These are phyloP conservation scores for Candida awuae DNA, from an alignment of 805 yeast species.

Conservation along the genomic window DNA sequence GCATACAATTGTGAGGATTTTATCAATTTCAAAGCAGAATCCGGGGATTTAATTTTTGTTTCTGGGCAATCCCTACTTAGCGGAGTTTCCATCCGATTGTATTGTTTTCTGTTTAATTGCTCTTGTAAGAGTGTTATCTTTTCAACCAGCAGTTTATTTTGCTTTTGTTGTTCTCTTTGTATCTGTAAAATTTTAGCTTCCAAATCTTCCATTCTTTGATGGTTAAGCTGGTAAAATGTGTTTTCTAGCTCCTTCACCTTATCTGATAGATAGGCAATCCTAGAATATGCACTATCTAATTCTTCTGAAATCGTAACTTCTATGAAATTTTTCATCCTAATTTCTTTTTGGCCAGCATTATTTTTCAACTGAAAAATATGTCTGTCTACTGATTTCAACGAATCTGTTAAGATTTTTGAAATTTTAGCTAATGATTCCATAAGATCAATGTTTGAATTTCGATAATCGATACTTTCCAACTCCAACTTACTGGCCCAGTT, in stretches of 20 bases:
- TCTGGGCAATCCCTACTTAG: too few relatives aligned
- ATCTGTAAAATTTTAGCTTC: too few relatives aligned
- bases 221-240: not conserved
- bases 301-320: slow-evolving; percentile 4
- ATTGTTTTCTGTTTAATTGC: too few relatives aligned
- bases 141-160: too few relatives aligned
- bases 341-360: slow-evolving; percentile 7
- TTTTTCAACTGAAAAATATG: slow-evolving; percentile 8
- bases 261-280: slow-evolving; percentile 1
- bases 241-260: slow-evolving; percentile 1
- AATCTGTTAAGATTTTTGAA: slow-evolving; percentile 8
- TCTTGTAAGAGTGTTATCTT: too few relatives aligned
- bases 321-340: slow-evolving; percentile 3
- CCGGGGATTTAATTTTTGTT: too few relatives aligned
- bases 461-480: slow-evolving; percentile 37
- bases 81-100: too few relatives aligned
- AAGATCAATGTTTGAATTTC: slow-evolving; percentile 24
- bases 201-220: not conserved
- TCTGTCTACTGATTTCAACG: slow-evolving; percentile 4
- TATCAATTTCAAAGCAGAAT: too few relatives aligned
- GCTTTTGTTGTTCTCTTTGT: too few relatives aligned
- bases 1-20: too few relatives aligned
- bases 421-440: slow-evolving; percentile 10
- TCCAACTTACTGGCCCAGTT: slow-evolving; percentile 46
- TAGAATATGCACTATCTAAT: slow-evolving; percentile 4